A percentile compares a stretch with the other conserved stretches of the same genome.
Conservation (phyloP, 2,329 filamentous ascomycete genomes). For the Pestalotiopsis sp. region DNA sequence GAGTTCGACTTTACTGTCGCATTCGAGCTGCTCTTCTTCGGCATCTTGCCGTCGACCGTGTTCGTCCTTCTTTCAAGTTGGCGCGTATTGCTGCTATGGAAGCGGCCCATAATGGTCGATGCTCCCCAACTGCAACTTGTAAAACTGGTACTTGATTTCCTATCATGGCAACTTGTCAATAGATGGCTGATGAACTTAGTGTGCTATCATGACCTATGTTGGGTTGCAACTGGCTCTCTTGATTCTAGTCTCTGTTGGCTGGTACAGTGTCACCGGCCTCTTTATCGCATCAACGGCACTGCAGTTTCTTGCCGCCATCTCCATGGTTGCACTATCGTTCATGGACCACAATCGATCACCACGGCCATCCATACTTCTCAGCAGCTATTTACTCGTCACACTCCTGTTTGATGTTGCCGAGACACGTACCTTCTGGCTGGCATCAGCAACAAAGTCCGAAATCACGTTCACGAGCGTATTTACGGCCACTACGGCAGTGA, state of each 20-base stretch:
- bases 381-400: slow-evolving; percentile 41
- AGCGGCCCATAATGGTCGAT: slow-evolving; percentile 35
- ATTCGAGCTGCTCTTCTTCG: slow-evolving; percentile 51
- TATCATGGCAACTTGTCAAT: background rate
- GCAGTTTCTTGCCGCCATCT: slow-evolving; percentile 15
- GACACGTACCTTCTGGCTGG: slow-evolving; percentile 33
- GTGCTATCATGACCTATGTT: slow-evolving; percentile 15
- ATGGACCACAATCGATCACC: slow-evolving; percentile 22
- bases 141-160: slow-evolving; percentile 31
- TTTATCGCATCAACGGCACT: slow-evolving; percentile 13
- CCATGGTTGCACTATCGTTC: slow-evolving; percentile 16
- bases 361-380: slow-evolving; percentile 46
- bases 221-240: slow-evolving; percentile 15
- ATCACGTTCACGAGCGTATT: slow-evolving; percentile 19
- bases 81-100: slow-evolving; percentile 33
- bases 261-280: slow-evolving; percentile 7
- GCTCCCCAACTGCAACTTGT: slow-evolving; percentile 35
- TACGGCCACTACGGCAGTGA: slow-evolving; percentile 19
- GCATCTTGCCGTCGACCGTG: slow-evolving; percentile 41
- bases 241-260: slow-evolving; percentile 12
- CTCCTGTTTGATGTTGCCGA: slow-evolving; percentile 46
- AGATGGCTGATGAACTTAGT: slow-evolving; percentile 11
- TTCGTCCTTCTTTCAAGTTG: slow-evolving; percentile 39
- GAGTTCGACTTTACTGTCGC: slow-evolving; percentile 54
- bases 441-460: slow-evolving; percentile 15